Evolutionary conservation across 2,329 filamentous ascomycete species (phyloP).

Genomic region (Colletotrichum filicis): DNA sequence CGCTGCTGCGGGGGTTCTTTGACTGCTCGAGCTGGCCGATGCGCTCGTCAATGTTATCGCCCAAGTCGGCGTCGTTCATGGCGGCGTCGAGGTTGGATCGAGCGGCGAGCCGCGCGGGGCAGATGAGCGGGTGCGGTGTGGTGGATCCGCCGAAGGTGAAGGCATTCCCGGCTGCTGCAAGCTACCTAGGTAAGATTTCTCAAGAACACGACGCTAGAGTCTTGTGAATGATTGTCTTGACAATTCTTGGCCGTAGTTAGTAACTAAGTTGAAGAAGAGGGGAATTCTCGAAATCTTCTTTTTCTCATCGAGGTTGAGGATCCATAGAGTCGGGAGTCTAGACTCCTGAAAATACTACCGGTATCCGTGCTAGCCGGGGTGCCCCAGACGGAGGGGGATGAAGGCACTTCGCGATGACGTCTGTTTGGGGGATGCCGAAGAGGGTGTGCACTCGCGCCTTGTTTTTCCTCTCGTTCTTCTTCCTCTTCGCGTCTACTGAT

Average conservation of each 20-base stretch:
- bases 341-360: background rate
- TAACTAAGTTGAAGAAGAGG: background rate
- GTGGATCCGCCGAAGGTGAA: slow-evolving; percentile 2
- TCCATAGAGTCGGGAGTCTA: background rate
- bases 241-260: background rate
- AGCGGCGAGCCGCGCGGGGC: background rate
- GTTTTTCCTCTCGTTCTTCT: background rate
- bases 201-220: background rate
- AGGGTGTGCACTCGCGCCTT: slow-evolving; percentile 23
- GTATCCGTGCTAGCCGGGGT: slow-evolving; percentile 6
- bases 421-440: background rate
- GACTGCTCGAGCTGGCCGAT: slow-evolving; percentile 42
- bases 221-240: background rate
- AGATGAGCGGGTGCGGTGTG: background rate
- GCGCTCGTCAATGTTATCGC: slow-evolving; percentile 49
- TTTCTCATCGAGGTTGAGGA: background rate
- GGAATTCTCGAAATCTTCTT: background rate
- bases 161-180: slow-evolving; percentile 21
- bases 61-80: slow-evolving; percentile 56
- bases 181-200: background rate
- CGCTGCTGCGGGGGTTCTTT: slow-evolving; percentile 34
- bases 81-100: slow-evolving; percentile 15
- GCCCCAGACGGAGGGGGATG: slow-evolving; percentile 1
- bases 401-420: slow-evolving; percentile 29
- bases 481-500: background rate